Percentiles rank a stretch among this genome's conserved stretches.
These are phyloP conservation scores for Ophioceras dolichostomum DNA, from an alignment of 2,329 filamentous ascomycete genomes.

Conservation along the genomic window DNA sequence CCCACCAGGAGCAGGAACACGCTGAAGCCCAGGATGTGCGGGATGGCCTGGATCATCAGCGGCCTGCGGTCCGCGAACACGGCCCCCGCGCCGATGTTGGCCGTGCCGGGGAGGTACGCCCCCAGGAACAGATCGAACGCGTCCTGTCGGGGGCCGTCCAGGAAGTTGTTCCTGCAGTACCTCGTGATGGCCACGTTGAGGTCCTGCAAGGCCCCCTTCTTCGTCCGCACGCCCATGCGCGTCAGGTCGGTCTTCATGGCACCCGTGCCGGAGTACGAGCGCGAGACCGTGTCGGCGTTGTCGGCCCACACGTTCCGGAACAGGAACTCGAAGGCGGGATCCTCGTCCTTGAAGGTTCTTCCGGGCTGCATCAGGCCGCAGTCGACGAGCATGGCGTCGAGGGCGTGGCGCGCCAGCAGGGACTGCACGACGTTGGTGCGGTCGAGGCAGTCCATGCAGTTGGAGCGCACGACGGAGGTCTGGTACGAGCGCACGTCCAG, in stretches of 20 bases:
- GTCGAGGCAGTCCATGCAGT: constrained; percentile 99
- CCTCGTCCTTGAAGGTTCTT: constrained; percentile 63
- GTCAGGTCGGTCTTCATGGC: constrained; percentile 98
- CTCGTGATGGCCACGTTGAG: constrained; percentile 77
- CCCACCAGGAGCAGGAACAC: constrained; percentile 72
- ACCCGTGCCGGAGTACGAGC: constrained; percentile 87
- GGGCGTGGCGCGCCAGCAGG: constrained; percentile 82
- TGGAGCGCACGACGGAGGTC: constrained; percentile 85
- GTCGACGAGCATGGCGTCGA: constrained; percentile 82
- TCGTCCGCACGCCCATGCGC: constrained; percentile 81
- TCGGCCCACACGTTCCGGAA: constrained; percentile 99
- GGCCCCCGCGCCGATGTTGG: constrained; percentile 56
- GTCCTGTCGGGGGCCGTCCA: constrained; percentile 88
- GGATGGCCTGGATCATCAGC: constrained; percentile 81
- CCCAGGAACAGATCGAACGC: constrained; percentile 92
- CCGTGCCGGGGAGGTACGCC: constrained; percentile 63
- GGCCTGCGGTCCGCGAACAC: constrained; percentile 80
- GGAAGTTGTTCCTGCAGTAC: constrained; percentile 89
- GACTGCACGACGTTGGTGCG: constrained; percentile 97
- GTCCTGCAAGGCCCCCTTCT: constrained; percentile 74
- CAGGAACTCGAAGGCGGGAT: constrained; percentile 71
- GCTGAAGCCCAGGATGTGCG: constrained; percentile 79
- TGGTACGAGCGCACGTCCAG: constrained; percentile 75
- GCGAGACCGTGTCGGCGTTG: constrained; percentile 91
- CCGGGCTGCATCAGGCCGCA: constrained; percentile 66